Base-by-base conservation (phyloP, 2,329 filamentous ascomycete species). In the Xylaria hypoxylon region DNA sequence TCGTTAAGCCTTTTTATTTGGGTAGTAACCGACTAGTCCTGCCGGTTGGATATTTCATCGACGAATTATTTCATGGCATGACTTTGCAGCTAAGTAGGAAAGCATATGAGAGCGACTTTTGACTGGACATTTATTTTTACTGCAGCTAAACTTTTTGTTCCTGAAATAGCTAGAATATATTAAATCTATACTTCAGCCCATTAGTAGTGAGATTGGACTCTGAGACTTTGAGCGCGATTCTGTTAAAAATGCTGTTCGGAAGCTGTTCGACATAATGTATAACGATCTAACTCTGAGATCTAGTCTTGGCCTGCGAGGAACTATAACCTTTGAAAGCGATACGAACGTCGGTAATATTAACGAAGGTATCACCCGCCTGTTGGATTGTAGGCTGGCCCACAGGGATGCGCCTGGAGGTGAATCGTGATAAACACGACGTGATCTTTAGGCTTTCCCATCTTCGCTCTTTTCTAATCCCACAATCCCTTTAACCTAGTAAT, bases 251-350 rank as follows among this genome's bases (percentile, higher is more conserved):
- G 71, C 74, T 1, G 77, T 82, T 5, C 59, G 74, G 64, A 77
- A 73, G 62, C 62, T 82, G 19, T 28, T 82, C n/a, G 64, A 77
- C 6, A 60, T 55, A 42, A 68, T 72, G 2, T 76, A 72, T 22
- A 63, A 75, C 1, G 59, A 82, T 42, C 15, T 19, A 51, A 7
- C 66, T 81, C 5, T 73, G 76, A 51, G 50, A n/a, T n/a, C 59
- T 10, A 22, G 50, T 40, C 72, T 82, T n/a, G 74, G 73, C 31
- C 64, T 82, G 2, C 38, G 59, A 15, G 77, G 79, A 53, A 74
- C 74, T 1, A 69, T 80, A 28, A 77, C 74, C 2, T 82, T 82
- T 51, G 73, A 80, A 64, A 80, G 75, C 69, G 72, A 80, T 52
- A 79, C 73, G 2, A 80, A 79, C 59, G 72, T 79, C 17, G 73